Conservation (phyloP, 2,329 filamentous ascomycete genomes). For the Lachnellula suecica region DNA sequence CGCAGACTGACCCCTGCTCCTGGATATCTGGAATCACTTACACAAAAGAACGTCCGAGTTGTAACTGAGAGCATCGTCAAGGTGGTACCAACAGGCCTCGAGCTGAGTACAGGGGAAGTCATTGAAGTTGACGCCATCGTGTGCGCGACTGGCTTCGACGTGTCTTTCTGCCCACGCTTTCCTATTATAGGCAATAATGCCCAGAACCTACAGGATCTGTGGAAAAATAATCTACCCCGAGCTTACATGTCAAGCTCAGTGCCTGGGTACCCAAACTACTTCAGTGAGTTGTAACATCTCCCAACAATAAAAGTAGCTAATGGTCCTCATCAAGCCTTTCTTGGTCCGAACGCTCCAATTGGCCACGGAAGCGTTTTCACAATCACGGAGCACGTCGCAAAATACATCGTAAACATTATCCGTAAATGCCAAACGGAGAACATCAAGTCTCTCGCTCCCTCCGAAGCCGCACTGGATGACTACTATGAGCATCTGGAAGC, state of each 20-base stretch:
- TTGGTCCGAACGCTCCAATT: slow-evolving; percentile 32
- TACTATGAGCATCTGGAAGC: slow-evolving; percentile 31
- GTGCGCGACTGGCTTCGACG: slow-evolving; percentile 34
- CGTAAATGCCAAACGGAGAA: slow-evolving; percentile 40
- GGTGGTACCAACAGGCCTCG: slow-evolving; percentile 35
- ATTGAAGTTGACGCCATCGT: slow-evolving; percentile 36
- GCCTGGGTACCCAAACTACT: slow-evolving; percentile 31
- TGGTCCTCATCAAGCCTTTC: slow-evolving; percentile 18
- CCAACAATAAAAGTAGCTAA: neutral
- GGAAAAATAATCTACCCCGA: slow-evolving; percentile 27
- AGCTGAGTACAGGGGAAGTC: slow-evolving; percentile 28
- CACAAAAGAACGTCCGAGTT: slow-evolving; percentile 34
- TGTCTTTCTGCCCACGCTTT: slow-evolving; percentile 26
- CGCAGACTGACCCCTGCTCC: slow-evolving; percentile 40
- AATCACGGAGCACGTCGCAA: slow-evolving; percentile 46
- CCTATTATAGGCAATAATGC: slow-evolving; percentile 18
- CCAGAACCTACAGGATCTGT: slow-evolving; percentile 29
- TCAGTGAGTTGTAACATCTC: slow-evolving; percentile 13
- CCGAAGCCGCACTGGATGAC: slow-evolving; percentile 31
- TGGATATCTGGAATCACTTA: slow-evolving; percentile 36
- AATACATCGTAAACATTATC: slow-evolving; percentile 50
- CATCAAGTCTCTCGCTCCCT: slow-evolving; percentile 42
- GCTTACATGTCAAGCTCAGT: slow-evolving; percentile 34
- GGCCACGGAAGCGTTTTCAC: slow-evolving; percentile 32
- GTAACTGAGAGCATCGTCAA: slow-evolving; percentile 44